Base-by-base conservation (phyloP, 352 stramenopile genomes). In the Pythium sukuiense region DNA sequence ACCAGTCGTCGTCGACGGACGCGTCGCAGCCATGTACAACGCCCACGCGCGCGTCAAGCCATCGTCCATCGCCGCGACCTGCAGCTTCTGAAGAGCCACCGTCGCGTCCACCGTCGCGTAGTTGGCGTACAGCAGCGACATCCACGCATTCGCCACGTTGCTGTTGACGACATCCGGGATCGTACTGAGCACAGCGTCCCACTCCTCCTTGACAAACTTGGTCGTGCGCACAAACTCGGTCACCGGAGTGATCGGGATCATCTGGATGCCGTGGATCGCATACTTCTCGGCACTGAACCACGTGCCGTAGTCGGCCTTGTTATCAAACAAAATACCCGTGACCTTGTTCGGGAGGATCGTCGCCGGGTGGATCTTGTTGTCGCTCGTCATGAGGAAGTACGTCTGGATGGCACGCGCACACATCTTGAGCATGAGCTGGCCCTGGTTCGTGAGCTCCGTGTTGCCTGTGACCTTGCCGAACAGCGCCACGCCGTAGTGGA, bases 261-360 rank as follows among this genome's bases (percentile, higher is more conserved):
- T 41, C 35, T 41, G 35, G 35, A 41, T 41, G 35, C 35, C 35
- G 35, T 41, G 35, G 35, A 41, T 41, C 6, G 9, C 6, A 2
- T 9, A 9, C 35, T 14, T 41, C 0, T 41, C 35, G 2, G 7
- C 3, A 14, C 35, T 14, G 9, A 41, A 41, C 35, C 35, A 41
- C 35, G 35, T 41, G 2, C 7, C 14, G 35, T 41, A 41, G 6
- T 77, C 80, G 1, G 73, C 76, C 65, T 88, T 87, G 73, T 90
- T 92, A 63, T 92, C 83, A 59, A 90, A 92, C 62, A 88, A 81
- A 56, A 92, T 92, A 29, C 83, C 83, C 13, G 71, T 81, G 18
- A 88, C 81, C 59, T 83, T 85, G 69, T 89, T 89, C 20, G 74
- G 53, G 2, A 59, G 52, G 73, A 87, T 82, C n/a, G 70, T 69